Evolutionary conservation across 495 filamentous ascomycete genomes (phyloP).

Genomic region (Entonaema liquescens): DNA sequence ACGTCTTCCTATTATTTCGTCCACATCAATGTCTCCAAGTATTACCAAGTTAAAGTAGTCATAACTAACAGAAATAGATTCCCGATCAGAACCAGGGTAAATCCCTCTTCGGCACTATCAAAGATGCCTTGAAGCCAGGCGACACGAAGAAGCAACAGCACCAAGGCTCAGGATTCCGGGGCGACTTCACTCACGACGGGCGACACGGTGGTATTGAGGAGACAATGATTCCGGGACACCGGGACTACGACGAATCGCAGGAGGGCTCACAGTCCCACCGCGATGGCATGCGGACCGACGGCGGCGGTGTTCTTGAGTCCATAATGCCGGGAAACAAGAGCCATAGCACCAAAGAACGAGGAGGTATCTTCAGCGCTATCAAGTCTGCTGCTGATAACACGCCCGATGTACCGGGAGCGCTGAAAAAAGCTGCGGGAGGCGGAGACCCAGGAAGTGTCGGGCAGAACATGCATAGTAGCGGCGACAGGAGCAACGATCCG

Average conservation of each 20-base stretch:
- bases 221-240: constrained; percentile 21
- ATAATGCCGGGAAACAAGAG: constrained; percentile 20
- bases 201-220: constrained; percentile 29
- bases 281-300: neutral
- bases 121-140: constrained; percentile 37
- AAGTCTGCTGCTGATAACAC: constrained; percentile 16
- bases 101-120: constrained; percentile 29
- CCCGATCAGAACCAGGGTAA: constrained; percentile 20
- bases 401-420: neutral
- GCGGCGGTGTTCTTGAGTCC: constrained; percentile 16
- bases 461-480: neutral
- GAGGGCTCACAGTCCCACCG: constrained; percentile 14
- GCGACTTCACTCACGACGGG: constrained; percentile 27
- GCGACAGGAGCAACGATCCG: constrained; percentile 3
- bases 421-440: constrained; percentile 16
- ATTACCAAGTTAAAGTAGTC: neutral
- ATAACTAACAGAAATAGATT: constrained; percentile 5
- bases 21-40: neutral
- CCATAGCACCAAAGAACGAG: constrained; percentile 9
- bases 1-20: neutral
- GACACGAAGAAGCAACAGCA: constrained; percentile 26
- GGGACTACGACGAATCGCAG: constrained; percentile 27
- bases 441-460: constrained; percentile 2
- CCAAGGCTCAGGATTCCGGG: constrained; percentile 1
- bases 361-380: constrained; percentile 14